These are phyloP conservation scores for Parascedosporium putredinis DNA, from an alignment of 2,329 filamentous ascomycete genomes.

Conservation along the genomic window DNA sequence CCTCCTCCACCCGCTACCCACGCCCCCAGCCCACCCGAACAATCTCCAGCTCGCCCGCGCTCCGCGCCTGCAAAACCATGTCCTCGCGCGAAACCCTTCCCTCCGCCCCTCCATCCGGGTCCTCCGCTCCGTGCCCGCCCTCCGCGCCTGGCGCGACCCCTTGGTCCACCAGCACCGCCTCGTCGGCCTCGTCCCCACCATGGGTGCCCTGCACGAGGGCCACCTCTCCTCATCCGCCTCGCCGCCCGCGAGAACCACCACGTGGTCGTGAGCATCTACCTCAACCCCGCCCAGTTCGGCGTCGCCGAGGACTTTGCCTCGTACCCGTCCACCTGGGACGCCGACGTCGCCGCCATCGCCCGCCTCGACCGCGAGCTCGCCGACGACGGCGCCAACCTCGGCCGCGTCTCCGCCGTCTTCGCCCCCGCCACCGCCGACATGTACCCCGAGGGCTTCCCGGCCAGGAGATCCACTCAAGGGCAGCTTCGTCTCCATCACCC, in stretches of 20 bases:
- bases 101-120: constrained; percentile 53
- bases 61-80: constrained; percentile 12
- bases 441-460: constrained; percentile 74
- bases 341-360: constrained; percentile 59
- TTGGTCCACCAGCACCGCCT: constrained; percentile 57
- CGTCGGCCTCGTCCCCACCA: constrained; percentile 86
- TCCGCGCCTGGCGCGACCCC: constrained; percentile 60
- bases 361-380: constrained; percentile 63
- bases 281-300: constrained; percentile 96
- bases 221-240: constrained; percentile 78
- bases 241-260: constrained; percentile 77
- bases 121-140: constrained; percentile 62
- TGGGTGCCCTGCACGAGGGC: constrained; percentile 92
- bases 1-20: constrained; percentile 13
- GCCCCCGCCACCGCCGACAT: constrained; percentile 73
- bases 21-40: constrained; percentile 15
- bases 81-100: constrained; percentile 36
- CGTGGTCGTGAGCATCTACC: constrained; percentile 85
- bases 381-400: constrained; percentile 45
- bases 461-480: constrained; percentile 65
- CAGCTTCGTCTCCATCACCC: constrained; percentile 85
- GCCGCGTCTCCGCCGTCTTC: constrained; percentile 73
- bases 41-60: constrained; percentile 10
- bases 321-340: constrained; percentile 84
- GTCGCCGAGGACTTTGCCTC: constrained; percentile 75